A percentile compares a stretch with the other conserved stretches of the same genome.
phyloP scores from a whole-genome alignment of 2,329 filamentous ascomycete genomes.

The Podosphaera xanthii region DNA sequence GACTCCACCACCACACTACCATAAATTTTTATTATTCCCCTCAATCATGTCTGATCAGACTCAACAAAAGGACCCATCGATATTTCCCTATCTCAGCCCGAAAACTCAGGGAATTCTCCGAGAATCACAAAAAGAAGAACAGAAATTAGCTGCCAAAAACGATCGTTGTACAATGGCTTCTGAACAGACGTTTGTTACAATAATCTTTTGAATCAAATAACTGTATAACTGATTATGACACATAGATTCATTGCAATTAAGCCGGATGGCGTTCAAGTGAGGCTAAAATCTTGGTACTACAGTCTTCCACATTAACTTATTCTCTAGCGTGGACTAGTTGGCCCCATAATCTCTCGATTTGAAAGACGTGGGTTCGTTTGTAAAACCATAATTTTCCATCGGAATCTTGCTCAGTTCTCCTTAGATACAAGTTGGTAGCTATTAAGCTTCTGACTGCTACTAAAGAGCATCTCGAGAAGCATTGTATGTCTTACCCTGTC shows the following conservation, averaged over 20 bases:
- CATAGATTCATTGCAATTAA: conserved; percentile 98
- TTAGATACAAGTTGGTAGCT: conserved; percentile 89
- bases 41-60: too few species aligned
- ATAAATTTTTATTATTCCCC: too few species aligned
- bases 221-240: conserved; percentile 4
- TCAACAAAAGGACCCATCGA: conserved; percentile 18
- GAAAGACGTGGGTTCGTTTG: conserved; percentile 67
- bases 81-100: conserved; percentile 23
- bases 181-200: conserved; percentile 54
- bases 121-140: conserved; percentile 15
- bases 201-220: conserved; percentile 9
- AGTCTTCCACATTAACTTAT: not conserved
- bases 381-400: not conserved
- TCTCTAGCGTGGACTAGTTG: conserved; percentile 75
- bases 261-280: conserved; percentile 97
- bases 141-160: conserved; percentile 15
- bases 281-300: conserved; percentile 8
- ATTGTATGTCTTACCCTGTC: conserved; percentile 36
- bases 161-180: conserved; percentile 37
- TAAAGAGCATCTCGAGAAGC: conserved; percentile 93
- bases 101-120: conserved; percentile 24
- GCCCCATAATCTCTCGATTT: conserved; percentile 94
- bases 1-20: too few species aligned
- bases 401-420: not conserved
- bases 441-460: conserved; percentile 81